Conservation (phyloP, 2,329 filamentous ascomycete species). For the Botryotinia narcissicola region DNA sequence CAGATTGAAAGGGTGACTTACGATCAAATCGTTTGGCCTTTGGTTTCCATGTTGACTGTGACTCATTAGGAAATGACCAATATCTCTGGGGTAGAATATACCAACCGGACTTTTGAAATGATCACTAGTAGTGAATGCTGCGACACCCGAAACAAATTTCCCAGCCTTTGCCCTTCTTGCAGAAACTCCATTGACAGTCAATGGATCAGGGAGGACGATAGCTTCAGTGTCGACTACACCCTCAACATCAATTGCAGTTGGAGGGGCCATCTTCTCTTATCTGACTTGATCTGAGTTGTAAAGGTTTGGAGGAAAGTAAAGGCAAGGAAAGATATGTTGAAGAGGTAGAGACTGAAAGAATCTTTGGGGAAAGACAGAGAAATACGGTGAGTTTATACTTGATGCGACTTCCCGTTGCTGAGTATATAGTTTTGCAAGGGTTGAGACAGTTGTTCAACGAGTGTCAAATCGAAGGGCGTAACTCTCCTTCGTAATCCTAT, state of each 20-base stretch:
- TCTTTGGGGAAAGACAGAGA: neutral
- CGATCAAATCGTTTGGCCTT: conserved; percentile 82
- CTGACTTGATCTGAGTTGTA: neutral
- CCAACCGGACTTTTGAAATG: conserved; percentile 76
- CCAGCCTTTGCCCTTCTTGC: conserved; percentile 69
- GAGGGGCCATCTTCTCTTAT: conserved; percentile 38
- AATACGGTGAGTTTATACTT: conserved; percentile 11
- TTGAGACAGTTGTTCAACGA: conserved; percentile 17
- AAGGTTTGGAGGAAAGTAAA: neutral
- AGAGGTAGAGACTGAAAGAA: neutral
- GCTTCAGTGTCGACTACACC: conserved; percentile 46
- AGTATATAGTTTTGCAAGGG: conserved; percentile 15
- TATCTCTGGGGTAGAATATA: conserved; percentile 9
- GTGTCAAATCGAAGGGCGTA: conserved; percentile 17
- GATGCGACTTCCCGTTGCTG: conserved; percentile 13
- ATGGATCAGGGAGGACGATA: conserved; percentile 37
- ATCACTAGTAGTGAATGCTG: conserved; percentile 73
- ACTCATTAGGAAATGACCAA: conserved; percentile 25
- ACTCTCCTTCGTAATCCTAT: neutral
- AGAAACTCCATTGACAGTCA: conserved; percentile 65
- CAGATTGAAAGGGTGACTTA: conserved; percentile 49
- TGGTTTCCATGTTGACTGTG: conserved; percentile 59
- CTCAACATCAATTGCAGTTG: conserved; percentile 42
- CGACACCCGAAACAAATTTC: conserved; percentile 70
- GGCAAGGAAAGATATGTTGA: neutral